Conservation (phyloP, 140 eudicot species). For the Flaveria floridana region DNA sequence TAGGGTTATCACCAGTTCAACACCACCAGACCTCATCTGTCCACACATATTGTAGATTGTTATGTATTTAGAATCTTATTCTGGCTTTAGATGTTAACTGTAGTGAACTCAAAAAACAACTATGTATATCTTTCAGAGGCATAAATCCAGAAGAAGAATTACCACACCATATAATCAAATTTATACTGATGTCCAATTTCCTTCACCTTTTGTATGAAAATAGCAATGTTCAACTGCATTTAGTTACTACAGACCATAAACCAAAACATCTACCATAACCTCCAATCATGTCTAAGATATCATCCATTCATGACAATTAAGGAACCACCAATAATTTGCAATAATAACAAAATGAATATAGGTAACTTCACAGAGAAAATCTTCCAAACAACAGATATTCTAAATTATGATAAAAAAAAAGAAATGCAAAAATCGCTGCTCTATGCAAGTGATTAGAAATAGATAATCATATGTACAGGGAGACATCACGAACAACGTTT, state of each 20-base stretch:
- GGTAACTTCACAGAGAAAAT: background rate
- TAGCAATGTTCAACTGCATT: background rate
- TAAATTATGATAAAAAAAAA: background rate
- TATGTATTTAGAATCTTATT: background rate
- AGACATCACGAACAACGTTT: constrained; percentile 1
- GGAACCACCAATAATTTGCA: too few relatives aligned
- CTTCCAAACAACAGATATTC: background rate
- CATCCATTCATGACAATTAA: background rate
- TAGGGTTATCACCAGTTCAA: background rate
- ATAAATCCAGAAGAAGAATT: too few relatives aligned
- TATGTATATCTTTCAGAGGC: background rate
- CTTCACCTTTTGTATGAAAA: too few relatives aligned
- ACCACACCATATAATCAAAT: too few relatives aligned
- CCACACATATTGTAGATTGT: background rate
- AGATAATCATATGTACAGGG: background rate
- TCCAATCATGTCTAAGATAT: background rate
- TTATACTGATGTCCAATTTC: background rate
- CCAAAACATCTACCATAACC: background rate
- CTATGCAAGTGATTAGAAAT: background rate
- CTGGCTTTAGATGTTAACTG: background rate
- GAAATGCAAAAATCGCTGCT: constrained; percentile 11
- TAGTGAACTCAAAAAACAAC: background rate
- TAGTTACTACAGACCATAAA: background rate
- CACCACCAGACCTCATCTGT: background rate
- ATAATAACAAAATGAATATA: too few relatives aligned